These are phyloP conservation scores for Berkeleyomyces basicola DNA, from an alignment of 2,329 filamentous ascomycete genomes.

Conservation along the genomic window DNA sequence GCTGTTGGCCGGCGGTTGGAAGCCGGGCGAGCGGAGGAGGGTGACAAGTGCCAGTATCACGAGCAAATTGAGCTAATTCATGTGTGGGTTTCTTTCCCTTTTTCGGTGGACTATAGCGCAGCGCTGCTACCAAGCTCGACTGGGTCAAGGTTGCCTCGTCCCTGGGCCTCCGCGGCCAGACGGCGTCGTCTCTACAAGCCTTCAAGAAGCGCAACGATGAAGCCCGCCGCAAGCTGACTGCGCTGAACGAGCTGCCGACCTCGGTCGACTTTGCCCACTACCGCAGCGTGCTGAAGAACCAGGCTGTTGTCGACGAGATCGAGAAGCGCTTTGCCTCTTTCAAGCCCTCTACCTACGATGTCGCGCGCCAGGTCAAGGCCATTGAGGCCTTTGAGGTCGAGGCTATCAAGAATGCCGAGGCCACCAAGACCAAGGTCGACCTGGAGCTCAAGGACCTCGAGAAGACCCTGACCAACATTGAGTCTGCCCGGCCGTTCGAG, in stretches of 20 bases:
- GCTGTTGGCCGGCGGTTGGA: not conserved
- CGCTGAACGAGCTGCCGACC: slow-evolving; percentile 69
- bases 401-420: slow-evolving; percentile 90
- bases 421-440: slow-evolving; percentile 92
- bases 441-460: slow-evolving; percentile 84
- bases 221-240: slow-evolving; percentile 79
- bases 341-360: slow-evolving; percentile 87
- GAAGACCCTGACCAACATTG: slow-evolving; percentile 93
- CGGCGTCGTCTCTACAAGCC: slow-evolving; percentile 72
- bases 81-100: not conserved
- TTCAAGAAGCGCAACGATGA: slow-evolving; percentile 99
- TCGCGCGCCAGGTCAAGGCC: slow-evolving; percentile 85
- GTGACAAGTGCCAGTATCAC: too few species aligned
- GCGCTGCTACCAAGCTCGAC: slow-evolving; percentile 97
- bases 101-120: slow-evolving; percentile 46
- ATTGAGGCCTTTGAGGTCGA: slow-evolving; percentile 97
- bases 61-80: not conserved
- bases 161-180: slow-evolving; percentile 91
- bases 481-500: slow-evolving; percentile 87
- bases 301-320: slow-evolving; percentile 86
- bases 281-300: slow-evolving; percentile 87
- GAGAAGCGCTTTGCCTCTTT: slow-evolving; percentile 87
- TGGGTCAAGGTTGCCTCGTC: slow-evolving; percentile 90
- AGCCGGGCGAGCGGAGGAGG: too few species aligned
- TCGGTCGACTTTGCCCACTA: slow-evolving; percentile 88